These are phyloP conservation scores for Pseudozyma hubeiensis DNA, from an alignment of 1,284 basidiomycete genomes.

Conservation along the genomic window DNA sequence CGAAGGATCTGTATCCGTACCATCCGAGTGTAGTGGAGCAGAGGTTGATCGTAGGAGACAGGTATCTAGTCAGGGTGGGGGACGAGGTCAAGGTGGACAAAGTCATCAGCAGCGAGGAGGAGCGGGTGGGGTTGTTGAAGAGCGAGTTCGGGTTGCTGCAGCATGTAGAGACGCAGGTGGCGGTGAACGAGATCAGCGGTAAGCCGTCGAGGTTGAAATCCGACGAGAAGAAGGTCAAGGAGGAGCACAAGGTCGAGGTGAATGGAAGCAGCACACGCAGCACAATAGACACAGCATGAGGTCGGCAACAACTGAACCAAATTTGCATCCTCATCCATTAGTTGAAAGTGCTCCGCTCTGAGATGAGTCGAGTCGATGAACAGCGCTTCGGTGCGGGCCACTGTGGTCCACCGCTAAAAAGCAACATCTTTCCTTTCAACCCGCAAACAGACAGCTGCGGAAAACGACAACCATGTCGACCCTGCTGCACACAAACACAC, in stretches of 20 bases:
- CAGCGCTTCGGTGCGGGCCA: no score
- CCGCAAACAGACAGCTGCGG: no score
- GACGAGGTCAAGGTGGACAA: background rate
- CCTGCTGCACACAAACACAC: background rate
- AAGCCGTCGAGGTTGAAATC: conserved; percentile 27
- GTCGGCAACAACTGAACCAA: no score
- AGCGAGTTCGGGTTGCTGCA: conserved; percentile 23
- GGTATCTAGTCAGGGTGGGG: conserved; percentile 18
- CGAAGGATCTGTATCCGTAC: conserved; percentile 31
- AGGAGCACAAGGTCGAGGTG: background rate
- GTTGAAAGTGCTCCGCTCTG: no score
- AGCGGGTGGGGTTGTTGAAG: conserved; percentile 35
- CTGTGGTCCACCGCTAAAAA: no score
- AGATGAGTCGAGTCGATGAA: no score
- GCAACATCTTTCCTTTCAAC: no score
- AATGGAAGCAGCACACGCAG: background rate
- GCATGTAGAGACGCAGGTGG: conserved; percentile 14
- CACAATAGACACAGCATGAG: background rate
- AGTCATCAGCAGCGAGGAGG: conserved; percentile 14
- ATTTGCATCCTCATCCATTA: no score
- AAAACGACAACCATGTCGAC: no score
- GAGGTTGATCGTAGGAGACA: conserved; percentile 26
- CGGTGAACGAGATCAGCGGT: conserved; percentile 15
- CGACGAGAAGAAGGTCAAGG: background rate
- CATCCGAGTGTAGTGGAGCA: conserved; percentile 35